Base-by-base conservation (phyloP, 371 early-diverging fungal genomes). In the Lichtheimia corymbifera region DNA sequence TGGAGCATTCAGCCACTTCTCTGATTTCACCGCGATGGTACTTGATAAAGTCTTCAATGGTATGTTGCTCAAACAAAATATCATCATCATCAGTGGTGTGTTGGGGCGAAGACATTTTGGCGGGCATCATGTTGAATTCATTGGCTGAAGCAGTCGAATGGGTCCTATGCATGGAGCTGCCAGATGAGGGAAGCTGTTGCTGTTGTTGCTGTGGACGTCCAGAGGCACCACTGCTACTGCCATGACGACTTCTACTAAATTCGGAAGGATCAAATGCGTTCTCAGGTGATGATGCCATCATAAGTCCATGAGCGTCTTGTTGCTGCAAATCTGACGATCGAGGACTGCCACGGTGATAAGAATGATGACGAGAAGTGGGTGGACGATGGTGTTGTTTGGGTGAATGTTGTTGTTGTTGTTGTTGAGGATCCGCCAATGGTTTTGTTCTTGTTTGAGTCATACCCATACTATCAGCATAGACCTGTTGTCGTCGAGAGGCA, bases 11-110 rank as follows among this genome's bases (percentile, higher is more conserved):
- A 17, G 88, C 85, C 12, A 88, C 85, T 27, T 89, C 84, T 17
- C 91, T 83, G 54, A 96, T 80, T 70, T 93, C 89, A 30, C 83
- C 80, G 3, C 94, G 85, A 55, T 95, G 95, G 59, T 79, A 72
- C 20, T 80, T 84, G 5, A 93, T 80, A 62, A 95, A 86, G 1
- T 87, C 82, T 27, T 93, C 87, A 54, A 91, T 84, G 1, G 66
- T 59, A 41, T 55, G 42, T 17, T 43, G 62, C 22, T 72, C 53
- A 54, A 72, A 72, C 4, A 61, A 54, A 43, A 57, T 45, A 24
- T 61, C 61, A 22, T 61, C 61, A 25, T 49, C 56, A 12, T 41
- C 61, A 12, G 50, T 18, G 51, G 30, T 27, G 22, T 20, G 41
- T 41, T 53, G 58, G n/a, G 40, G 58, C 13, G 56, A 41, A 2